Conservation (phyloP, 495 filamentous ascomycete genomes). For the Chaetomium fimeti region DNA sequence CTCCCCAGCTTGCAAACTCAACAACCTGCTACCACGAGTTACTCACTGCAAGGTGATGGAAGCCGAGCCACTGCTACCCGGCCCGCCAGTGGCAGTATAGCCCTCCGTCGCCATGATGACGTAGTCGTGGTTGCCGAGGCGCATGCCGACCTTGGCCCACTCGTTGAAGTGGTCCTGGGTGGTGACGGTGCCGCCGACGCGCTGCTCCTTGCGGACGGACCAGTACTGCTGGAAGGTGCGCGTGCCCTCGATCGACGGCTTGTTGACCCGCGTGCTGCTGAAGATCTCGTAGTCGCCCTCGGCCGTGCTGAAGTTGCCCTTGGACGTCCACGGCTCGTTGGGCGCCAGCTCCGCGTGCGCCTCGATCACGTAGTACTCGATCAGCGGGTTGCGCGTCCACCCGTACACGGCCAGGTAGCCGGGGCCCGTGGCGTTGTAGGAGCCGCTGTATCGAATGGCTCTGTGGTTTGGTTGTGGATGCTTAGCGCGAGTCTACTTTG, state of each 20-base stretch:
- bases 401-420: constrained; percentile 62
- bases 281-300: constrained; percentile 59
- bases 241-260: constrained; percentile 60
- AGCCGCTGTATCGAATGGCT: constrained; percentile 54
- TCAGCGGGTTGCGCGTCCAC: constrained; percentile 61
- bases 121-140: constrained; percentile 54
- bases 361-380: constrained; percentile 68
- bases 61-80: constrained; percentile 23
- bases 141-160: constrained; percentile 52
- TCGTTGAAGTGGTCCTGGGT: constrained; percentile 57
- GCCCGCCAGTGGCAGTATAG: constrained; percentile 40
- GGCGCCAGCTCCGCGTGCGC: constrained; percentile 57
- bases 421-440: constrained; percentile 57
- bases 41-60: constrained; percentile 19
- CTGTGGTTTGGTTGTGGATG: constrained; percentile 29
- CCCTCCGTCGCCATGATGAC: constrained; percentile 60
- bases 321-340: constrained; percentile 48
- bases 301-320: constrained; percentile 55
- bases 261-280: constrained; percentile 54
- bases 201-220: constrained; percentile 56
- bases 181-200: constrained; percentile 52
- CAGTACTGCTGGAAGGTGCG: constrained; percentile 64
- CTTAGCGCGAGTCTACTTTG: not conserved
- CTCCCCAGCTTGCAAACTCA: too few species aligned
- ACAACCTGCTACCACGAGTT: not conserved